Base-by-base conservation (phyloP, 2,329 filamentous ascomycete genomes). In the Colletotrichum paranaense region DNA sequence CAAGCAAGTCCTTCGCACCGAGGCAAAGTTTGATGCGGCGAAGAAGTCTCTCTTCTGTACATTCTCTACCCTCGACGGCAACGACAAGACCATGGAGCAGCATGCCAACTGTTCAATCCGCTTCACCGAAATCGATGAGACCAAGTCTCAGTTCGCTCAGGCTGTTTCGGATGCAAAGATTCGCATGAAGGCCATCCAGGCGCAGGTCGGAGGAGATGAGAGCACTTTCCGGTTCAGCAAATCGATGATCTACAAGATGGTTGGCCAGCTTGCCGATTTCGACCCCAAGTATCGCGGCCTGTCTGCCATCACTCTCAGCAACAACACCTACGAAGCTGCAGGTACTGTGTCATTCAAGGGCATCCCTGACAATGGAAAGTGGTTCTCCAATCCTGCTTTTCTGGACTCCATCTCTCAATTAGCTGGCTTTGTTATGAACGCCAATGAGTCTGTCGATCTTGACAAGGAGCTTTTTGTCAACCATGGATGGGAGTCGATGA, bases 221-320 rank as follows among this genome's bases (percentile, higher is more conserved):
- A 88, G 89, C 67, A 92, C 92, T 26, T 92, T 93, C 80, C 92
- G 93, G 81, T 89, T 95, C 75, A 89, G 92, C 67, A 91, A 92
- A 32, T 92, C 92, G 32, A 90, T 95, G 84, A 92, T 92, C 16
- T 97, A 97, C 88, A 95, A 95, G 83, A 88, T 90, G 1, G 89
- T 90, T 76, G 77, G 81, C 9, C 86, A 88, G 55, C 81, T 91
- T 1, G 89, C 91, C 8, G 88, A 91, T 76, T 92, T 91, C 75
- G 82, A 85, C 7, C 80, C 79, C 8, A 83, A 84, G 49, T 92
- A 89, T 78, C 84, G 84, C 64, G 89, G 89, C 46, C 90, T 91
- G 81, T 85, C 90, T 46, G 87, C 89, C 65, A 88, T 91, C 11
- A 85, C 91, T 42, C 82, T 91, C 6, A 82, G 86, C 77, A 87